Evolutionary conservation across 169 alveolate species (phyloP).

Genomic region (Plasmodium falciparum): DNA sequence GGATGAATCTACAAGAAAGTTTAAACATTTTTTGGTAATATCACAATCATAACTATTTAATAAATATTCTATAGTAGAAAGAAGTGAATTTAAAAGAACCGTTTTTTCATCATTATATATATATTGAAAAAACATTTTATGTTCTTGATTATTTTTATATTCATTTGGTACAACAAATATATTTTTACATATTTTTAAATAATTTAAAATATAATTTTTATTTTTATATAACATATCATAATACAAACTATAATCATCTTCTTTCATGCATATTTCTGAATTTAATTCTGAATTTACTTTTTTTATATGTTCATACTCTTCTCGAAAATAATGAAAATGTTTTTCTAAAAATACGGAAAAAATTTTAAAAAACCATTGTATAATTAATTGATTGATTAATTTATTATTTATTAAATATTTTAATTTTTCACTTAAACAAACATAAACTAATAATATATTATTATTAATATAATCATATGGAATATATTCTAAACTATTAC

Average conservation of each 20-base stretch:
- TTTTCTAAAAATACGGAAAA: constrained; percentile 7
- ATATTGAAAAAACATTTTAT: not conserved
- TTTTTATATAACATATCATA: constrained; percentile 19
- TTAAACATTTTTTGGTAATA: constrained; percentile 13
- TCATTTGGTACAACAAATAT: constrained; percentile 40
- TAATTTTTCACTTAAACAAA: constrained; percentile 36
- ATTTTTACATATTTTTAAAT: constrained; percentile 59
- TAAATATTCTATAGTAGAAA: constrained; percentile 15
- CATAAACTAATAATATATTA: constrained; percentile 16
- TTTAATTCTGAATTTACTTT: constrained; percentile 19
- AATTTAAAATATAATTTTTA: constrained; percentile 26
- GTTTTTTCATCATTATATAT: constrained; percentile 15
- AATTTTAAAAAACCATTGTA: constrained; percentile 33
- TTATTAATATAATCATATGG: constrained; percentile 28
- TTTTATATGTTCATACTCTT: constrained; percentile 27
- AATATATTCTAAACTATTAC: constrained; percentile 8
- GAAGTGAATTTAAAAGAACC: not conserved
- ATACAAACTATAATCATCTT: constrained; percentile 61
- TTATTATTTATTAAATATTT: constrained; percentile 11
- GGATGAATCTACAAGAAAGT: constrained; percentile 22
- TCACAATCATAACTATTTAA: constrained; percentile 43
- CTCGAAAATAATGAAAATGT: constrained; percentile 20
- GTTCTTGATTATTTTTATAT: constrained; percentile 6
- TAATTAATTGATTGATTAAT: constrained; percentile 19
- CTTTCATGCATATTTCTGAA: constrained; percentile 4